Evolutionary conservation across 352 stramenopile species (phyloP).

Genomic region (Phytophthora pluvialis): DNA sequence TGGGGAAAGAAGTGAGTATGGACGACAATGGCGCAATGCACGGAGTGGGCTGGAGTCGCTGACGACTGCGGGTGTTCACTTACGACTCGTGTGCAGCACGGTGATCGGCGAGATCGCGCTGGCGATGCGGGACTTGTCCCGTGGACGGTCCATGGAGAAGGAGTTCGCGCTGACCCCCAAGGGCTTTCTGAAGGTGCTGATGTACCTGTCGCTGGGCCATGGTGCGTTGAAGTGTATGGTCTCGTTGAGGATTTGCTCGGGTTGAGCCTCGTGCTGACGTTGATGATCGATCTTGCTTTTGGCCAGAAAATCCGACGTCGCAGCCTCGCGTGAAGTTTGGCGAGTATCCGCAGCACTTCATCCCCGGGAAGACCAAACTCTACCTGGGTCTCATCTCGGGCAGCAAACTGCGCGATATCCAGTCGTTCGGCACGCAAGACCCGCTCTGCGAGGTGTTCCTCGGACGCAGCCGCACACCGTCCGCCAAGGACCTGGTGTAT

Average conservation of each 20-base stretch:
- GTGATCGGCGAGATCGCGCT: constrained; percentile 75
- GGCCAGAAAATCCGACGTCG: constrained; percentile 71
- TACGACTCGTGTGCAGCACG: constrained; percentile 43
- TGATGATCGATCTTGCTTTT: neutral
- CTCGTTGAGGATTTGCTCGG: neutral
- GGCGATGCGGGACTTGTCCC: constrained; percentile 72
- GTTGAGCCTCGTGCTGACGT: constrained; percentile 6
- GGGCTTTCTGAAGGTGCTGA: constrained; percentile 68
- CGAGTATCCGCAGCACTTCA: constrained; percentile 80
- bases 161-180: constrained; percentile 77
- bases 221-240: constrained; percentile 38
- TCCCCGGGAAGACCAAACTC: constrained; percentile 75
- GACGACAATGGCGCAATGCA: neutral
- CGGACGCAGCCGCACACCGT: constrained; percentile 50
- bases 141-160: constrained; percentile 80
- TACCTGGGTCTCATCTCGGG: constrained; percentile 70
- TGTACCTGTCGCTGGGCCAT: constrained; percentile 76
- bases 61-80: neutral
- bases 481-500: constrained; percentile 65
- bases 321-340: constrained; percentile 69
- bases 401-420: constrained; percentile 78
- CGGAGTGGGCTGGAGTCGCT: neutral
- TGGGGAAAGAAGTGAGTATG: constrained; percentile 70
- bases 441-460: constrained; percentile 78
- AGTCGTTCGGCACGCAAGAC: constrained; percentile 81